Conservation (phyloP, 306 rosid species). For the Cercis canadensis region DNA sequence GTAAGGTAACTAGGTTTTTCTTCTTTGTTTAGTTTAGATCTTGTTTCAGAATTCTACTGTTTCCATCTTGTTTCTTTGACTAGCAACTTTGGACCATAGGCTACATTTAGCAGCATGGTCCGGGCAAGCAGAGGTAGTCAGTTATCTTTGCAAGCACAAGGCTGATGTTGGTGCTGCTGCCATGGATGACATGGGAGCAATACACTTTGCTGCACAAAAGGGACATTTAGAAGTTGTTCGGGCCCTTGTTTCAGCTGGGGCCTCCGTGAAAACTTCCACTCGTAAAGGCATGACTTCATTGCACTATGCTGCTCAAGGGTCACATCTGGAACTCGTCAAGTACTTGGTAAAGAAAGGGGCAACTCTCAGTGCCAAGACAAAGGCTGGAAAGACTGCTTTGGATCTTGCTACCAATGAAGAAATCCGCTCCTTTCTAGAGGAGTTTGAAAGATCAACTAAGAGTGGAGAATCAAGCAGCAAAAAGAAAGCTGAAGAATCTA, state of each 20-base stretch:
- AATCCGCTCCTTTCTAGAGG: constrained; percentile 66
- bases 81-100: constrained; percentile 51
- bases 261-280: constrained; percentile 64
- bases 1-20: constrained; percentile 16
- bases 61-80: constrained; percentile 66
- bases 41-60: constrained; percentile 8
- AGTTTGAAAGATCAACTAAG: constrained; percentile 47
- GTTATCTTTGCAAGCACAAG: constrained; percentile 78
- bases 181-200: constrained; percentile 96
- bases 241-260: constrained; percentile 67
- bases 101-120: constrained; percentile 96
- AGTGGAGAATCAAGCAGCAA: constrained; percentile 48
- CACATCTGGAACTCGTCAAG: constrained; percentile 78
- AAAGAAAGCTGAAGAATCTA: constrained; percentile 54
- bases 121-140: constrained; percentile 74
- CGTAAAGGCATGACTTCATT: constrained; percentile 88
- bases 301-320: constrained; percentile 89
- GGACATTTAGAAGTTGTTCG: constrained; percentile 82
- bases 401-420: constrained; percentile 79
- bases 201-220: constrained; percentile 92
- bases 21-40: neutral
- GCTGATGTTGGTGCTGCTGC: constrained; percentile 95
- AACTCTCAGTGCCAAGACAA: constrained; percentile 65
- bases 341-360: constrained; percentile 87
- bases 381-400: constrained; percentile 76